Evolutionary conservation across 331 rosid genomes (phyloP).

Genomic region (Acacia concinna): DNA sequence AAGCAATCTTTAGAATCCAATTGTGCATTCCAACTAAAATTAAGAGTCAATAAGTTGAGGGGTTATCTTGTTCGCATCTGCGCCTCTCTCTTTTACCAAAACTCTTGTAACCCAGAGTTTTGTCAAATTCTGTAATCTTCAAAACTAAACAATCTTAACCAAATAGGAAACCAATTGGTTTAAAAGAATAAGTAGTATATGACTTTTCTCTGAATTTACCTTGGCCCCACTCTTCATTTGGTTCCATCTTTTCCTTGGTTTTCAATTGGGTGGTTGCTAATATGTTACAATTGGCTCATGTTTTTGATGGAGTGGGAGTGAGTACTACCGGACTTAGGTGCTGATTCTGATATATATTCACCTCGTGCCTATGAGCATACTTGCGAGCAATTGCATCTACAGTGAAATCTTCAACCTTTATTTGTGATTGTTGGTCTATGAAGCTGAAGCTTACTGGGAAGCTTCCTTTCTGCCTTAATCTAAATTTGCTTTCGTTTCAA

Average conservation of each 20-base stretch:
- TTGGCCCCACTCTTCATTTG: background rate
- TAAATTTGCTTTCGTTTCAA: background rate
- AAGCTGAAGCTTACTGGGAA: background rate
- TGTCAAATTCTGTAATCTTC: background rate
- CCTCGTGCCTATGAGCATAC: background rate
- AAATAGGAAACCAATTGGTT: background rate
- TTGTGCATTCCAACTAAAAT: background rate
- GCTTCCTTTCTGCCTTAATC: background rate
- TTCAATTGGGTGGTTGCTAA: background rate
- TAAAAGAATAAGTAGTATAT: background rate
- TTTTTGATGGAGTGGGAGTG: background rate
- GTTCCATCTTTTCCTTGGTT: background rate
- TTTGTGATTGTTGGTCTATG: background rate
- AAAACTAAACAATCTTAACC: background rate
- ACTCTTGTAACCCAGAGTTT: background rate
- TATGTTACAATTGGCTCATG: background rate
- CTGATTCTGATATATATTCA: background rate
- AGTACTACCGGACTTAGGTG: background rate
- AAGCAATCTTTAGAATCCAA: background rate
- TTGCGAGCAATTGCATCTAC: background rate
- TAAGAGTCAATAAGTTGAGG: background rate
- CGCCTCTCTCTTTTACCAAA: background rate
- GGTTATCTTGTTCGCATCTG: background rate
- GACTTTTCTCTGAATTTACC: background rate
- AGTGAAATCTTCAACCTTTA: background rate